Evolutionary conservation across 208 protist species (phyloP).

Genomic region (Angomonas deanei): DNA sequence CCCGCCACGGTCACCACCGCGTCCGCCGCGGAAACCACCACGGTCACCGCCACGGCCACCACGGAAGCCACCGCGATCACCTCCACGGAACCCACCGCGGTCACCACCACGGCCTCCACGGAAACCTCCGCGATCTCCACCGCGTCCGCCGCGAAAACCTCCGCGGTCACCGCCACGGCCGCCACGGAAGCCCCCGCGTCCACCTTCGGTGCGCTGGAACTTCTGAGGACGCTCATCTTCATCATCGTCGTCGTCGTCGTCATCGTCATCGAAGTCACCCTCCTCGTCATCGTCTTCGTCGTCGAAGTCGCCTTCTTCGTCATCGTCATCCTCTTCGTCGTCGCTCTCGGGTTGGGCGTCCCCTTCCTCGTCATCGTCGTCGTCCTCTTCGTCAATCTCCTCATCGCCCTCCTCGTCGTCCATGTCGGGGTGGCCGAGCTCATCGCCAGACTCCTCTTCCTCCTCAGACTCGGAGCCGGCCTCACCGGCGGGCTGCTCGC

Average conservation of each 20-base stretch:
- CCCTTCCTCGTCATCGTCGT: slow-evolving; percentile 26
- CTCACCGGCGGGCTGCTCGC: slow-evolving; percentile 34
- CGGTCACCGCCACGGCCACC: slow-evolving; percentile 52
- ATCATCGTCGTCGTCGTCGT: slow-evolving; percentile 57
- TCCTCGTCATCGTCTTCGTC: slow-evolving; percentile 20
- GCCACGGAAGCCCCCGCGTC: slow-evolving; percentile 28
- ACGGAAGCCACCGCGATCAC: slow-evolving; percentile 38
- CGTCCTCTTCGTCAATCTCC: slow-evolving; percentile 19
- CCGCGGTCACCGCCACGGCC: slow-evolving; percentile 33
- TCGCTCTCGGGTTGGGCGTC: slow-evolving; percentile 14
- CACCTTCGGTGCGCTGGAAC: slow-evolving; percentile 69
- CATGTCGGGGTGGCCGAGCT: neutral
- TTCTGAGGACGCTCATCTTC: slow-evolving; percentile 62
- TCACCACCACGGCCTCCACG: slow-evolving; percentile 31
- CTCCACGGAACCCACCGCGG: slow-evolving; percentile 36
- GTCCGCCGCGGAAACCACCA: slow-evolving; percentile 40
- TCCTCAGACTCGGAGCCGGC: slow-evolving; percentile 28
- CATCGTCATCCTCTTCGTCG: slow-evolving; percentile 23
- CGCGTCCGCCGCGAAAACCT: slow-evolving; percentile 24
- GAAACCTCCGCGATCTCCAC: slow-evolving; percentile 32
- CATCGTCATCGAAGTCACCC: slow-evolving; percentile 23
- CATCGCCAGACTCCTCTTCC: slow-evolving; percentile 2
- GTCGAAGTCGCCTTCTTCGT: slow-evolving; percentile 27
- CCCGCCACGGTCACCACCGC: slow-evolving; percentile 45
- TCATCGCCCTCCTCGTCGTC: slow-evolving; percentile 29